A percentile compares a stretch with the other conserved stretches of the same genome.
Evolutionary conservation across 1,139 yeast genomes (phyloP).

Genomic region (Meyerozyma athensensis): DNA sequence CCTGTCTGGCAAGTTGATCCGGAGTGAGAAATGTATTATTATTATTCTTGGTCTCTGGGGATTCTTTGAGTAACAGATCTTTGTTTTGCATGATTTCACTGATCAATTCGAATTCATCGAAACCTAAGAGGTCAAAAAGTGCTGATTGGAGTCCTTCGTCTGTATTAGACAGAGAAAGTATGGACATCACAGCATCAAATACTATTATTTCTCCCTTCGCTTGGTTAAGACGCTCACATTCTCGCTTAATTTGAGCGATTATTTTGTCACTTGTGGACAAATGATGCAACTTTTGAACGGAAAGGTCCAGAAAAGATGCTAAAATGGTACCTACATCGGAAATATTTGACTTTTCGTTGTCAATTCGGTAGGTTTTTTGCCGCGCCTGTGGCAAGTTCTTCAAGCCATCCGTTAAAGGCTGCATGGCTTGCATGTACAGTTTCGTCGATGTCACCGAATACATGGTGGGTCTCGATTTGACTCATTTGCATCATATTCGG

Average conservation of each 20-base stretch:
- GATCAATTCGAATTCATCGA: slow-evolving; percentile 77
- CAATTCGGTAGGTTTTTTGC: slow-evolving; percentile 28
- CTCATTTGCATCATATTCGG: background rate
- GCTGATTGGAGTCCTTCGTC: slow-evolving; percentile 65
- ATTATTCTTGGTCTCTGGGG: slow-evolving; percentile 16
- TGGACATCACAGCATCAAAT: slow-evolving; percentile 2
- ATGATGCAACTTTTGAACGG: slow-evolving; percentile 29
- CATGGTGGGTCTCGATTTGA: slow-evolving; percentile 14
- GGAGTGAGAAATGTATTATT: slow-evolving; percentile 9
- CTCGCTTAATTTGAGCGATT: slow-evolving; percentile 19
- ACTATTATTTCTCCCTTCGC: slow-evolving; percentile 1
- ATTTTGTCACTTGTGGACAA: slow-evolving; percentile 20
- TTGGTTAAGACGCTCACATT: slow-evolving; percentile 25
- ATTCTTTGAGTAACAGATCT: slow-evolving; percentile 18
- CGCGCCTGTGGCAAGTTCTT: slow-evolving; percentile 23
- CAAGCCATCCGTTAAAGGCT: slow-evolving; percentile 51
- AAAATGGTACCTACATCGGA: slow-evolving; percentile 26
- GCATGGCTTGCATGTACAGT: slow-evolving; percentile 78
- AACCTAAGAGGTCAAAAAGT: slow-evolving; percentile 76
- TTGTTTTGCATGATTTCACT: slow-evolving; percentile 58
- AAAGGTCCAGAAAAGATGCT: slow-evolving; percentile 26
- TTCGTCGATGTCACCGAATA: slow-evolving; percentile 59
- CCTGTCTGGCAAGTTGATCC: slow-evolving; percentile 11
- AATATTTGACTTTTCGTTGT: slow-evolving; percentile 26
- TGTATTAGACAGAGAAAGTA: slow-evolving; percentile 17